Percentiles rank a stretch among this genome's conserved stretches.
Evolutionary conservation across 208 protist genomes (phyloP).

Genomic region (Herpetomonas muscarum): DNA sequence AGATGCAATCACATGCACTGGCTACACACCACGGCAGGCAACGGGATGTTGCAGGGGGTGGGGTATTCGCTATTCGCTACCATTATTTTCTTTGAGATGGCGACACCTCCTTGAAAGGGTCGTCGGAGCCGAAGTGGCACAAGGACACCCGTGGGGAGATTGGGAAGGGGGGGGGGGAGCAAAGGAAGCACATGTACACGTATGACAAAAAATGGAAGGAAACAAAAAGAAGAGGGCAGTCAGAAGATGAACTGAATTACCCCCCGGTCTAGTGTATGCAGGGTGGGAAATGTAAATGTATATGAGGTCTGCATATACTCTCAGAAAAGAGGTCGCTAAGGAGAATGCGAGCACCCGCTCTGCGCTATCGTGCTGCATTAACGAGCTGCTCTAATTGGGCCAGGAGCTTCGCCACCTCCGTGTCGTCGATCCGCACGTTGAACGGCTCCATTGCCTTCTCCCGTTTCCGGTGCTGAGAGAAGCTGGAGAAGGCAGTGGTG

Average conservation of each 20-base stretch:
- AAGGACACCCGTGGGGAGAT: conserved; percentile 1
- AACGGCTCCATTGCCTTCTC: conserved; percentile 5
- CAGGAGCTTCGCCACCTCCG: conserved; percentile 4
- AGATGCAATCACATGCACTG: too few relatives aligned
- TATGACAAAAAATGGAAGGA: conserved; percentile 10
- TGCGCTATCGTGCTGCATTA: conserved; percentile 3
- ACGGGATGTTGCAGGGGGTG: too few relatives aligned
- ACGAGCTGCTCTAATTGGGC: conserved; percentile 1
- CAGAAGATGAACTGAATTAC: too few relatives aligned
- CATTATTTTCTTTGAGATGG: too few relatives aligned
- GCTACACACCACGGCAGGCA: too few relatives aligned
- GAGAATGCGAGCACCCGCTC: not conserved
- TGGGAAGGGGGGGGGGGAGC: not conserved
- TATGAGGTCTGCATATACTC: too few relatives aligned
- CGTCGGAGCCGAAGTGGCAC: too few relatives aligned
- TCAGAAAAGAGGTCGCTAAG: not conserved
- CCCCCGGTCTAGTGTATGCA: too few relatives aligned
- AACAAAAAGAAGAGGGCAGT: conserved; percentile 10
- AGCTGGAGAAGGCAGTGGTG: conserved; percentile 22
- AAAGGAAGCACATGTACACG: too few relatives aligned
- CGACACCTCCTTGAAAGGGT: too few relatives aligned
- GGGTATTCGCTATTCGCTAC: too few relatives aligned
- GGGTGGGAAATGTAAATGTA: too few relatives aligned
- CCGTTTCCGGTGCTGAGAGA: conserved; percentile 21
- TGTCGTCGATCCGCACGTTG: conserved; percentile 25